These are phyloP conservation scores for Suillus occidentalis DNA, from an alignment of 768 basidiomycete genomes.

Conservation along the genomic window DNA sequence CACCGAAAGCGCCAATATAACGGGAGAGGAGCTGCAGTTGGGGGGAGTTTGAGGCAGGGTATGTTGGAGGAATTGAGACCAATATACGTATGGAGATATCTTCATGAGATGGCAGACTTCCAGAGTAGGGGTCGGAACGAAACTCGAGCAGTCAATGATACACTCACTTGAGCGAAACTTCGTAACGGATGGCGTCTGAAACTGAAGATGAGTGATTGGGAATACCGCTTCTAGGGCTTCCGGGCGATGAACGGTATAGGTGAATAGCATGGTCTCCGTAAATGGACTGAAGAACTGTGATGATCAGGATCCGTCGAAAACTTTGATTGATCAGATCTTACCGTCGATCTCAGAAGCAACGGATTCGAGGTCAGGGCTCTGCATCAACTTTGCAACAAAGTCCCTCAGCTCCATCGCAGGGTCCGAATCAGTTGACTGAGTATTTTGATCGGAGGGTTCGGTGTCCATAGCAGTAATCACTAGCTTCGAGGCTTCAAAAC, in stretches of 20 bases:
- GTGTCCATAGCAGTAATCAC: neutral
- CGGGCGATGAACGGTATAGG: slow-evolving; percentile 49
- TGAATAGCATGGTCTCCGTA: slow-evolving; percentile 69
- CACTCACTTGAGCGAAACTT: slow-evolving; percentile 62
- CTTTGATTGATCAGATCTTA: slow-evolving; percentile 16
- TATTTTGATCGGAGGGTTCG: neutral
- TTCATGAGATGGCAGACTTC: slow-evolving; percentile 55
- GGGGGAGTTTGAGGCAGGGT: slow-evolving; percentile 70
- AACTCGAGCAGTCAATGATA: neutral
- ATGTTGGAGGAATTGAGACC: slow-evolving; percentile 57
- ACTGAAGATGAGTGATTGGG: slow-evolving; percentile 17
- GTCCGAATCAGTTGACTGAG: slow-evolving; percentile 4
- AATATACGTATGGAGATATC: slow-evolving; percentile 52
- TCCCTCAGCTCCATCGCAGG: slow-evolving; percentile 21
- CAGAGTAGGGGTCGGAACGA: neutral
- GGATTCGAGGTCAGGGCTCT: slow-evolving; percentile 40
- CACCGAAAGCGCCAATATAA: slow-evolving; percentile 79
- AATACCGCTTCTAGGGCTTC: slow-evolving; percentile 12
- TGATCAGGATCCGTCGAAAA: slow-evolving; percentile 25
- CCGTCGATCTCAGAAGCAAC: slow-evolving; percentile 51
- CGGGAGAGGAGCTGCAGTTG: slow-evolving; percentile 84
- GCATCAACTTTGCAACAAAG: slow-evolving; percentile 31
- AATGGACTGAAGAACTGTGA: slow-evolving; percentile 71
- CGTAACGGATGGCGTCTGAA: slow-evolving; percentile 56
- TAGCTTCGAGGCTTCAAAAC: neutral